phyloP scores from a whole-genome alignment of 768 basidiomycete species.

The Rhodotorula toruloides region DNA sequence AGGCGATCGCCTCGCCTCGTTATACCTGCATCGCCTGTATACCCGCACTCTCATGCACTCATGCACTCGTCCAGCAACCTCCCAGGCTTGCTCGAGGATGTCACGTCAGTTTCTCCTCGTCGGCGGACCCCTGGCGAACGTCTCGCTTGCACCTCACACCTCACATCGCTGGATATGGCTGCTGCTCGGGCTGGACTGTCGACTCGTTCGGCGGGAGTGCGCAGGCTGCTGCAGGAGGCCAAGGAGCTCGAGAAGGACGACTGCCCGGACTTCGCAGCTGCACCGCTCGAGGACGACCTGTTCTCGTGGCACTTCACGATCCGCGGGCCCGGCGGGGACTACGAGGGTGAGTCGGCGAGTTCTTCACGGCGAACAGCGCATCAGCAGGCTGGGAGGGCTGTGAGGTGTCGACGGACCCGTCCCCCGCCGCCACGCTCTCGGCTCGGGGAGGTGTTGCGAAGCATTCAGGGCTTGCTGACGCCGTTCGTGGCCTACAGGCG shows the following conservation, averaged over 20 bases:
- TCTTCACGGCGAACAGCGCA: no score
- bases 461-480: background rate
- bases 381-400: no score
- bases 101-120: background rate
- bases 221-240: conserved; percentile 95
- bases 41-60: background rate
- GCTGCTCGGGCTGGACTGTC: background rate
- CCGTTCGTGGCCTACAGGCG: conserved; percentile 72
- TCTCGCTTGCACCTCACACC: background rate
- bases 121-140: background rate
- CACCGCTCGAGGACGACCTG: conserved; percentile 59
- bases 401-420: no score
- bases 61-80: background rate
- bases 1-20: background rate
- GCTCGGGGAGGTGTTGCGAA: no score
- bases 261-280: conserved; percentile 78
- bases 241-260: conserved; percentile 78
- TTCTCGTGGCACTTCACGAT: conserved; percentile 98
- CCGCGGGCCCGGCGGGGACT: conserved; percentile 79
- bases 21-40: background rate
- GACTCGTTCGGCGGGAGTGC: conserved; percentile 46
- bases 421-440: background rate
- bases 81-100: background rate
- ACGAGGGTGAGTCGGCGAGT: conserved; percentile 51
- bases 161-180: background rate